phyloP scores from a whole-genome alignment of 805 yeast species.

The Wickerhamomyces subpelliculosus region DNA sequence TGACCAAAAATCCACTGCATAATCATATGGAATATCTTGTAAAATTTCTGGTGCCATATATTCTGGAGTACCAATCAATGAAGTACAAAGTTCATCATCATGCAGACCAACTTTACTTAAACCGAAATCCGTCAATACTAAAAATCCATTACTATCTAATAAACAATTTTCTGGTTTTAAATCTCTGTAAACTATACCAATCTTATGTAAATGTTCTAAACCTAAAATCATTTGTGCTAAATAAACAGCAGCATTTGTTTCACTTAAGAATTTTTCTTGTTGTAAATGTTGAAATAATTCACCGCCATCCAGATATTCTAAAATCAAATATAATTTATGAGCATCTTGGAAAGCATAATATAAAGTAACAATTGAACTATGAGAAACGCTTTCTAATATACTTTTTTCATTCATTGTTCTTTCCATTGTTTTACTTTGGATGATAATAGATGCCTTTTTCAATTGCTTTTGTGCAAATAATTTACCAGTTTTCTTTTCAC shows the following conservation, averaged over 20 bases:
- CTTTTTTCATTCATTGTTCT: conserved; percentile 77
- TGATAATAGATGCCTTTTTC: conserved; percentile 72
- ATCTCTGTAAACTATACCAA: conserved; percentile 93
- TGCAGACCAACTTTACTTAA: conserved; percentile 67
- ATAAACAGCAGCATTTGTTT: conserved; percentile 88
- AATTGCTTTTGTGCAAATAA: conserved; percentile 84
- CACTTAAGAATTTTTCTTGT: conserved; percentile 87
- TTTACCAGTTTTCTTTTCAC: conserved; percentile 52
- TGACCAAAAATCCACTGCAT: conserved; percentile 88
- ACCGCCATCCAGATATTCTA: conserved; percentile 87
- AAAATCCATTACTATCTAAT: conserved; percentile 90
- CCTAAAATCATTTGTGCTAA: conserved; percentile 93
- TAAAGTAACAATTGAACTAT: conserved; percentile 75
- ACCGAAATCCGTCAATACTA: conserved; percentile 95
- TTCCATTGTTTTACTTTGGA: conserved; percentile 50
- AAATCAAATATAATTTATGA: conserved; percentile 62
- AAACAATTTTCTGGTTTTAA: conserved; percentile 93
- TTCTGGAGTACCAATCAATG: conserved; percentile 75
- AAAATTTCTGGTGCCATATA: conserved; percentile 89
- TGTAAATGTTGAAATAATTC: conserved; percentile 92
- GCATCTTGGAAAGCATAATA: conserved; percentile 81
- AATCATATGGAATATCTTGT: conserved; percentile 70
- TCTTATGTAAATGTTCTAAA: conserved; percentile 86
- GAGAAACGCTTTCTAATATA: conserved; percentile 62
- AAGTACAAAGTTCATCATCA: conserved; percentile 64